Evolutionary conservation across 352 stramenopile genomes (phyloP).

Genomic region (Thalassiosira mediterranea): DNA sequence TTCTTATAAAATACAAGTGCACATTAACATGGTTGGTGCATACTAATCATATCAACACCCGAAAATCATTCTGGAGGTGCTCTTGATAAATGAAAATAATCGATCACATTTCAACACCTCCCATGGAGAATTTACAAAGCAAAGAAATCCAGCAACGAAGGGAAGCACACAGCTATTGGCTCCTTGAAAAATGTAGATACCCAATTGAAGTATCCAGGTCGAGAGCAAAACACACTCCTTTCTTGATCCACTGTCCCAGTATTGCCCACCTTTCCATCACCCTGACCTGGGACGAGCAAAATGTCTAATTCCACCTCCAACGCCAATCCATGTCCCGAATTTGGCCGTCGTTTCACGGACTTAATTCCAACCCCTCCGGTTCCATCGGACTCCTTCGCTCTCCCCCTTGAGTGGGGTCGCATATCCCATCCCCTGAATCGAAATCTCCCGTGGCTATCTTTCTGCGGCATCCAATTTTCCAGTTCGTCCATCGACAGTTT

Average conservation of each 20-base stretch:
- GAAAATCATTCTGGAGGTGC: too few relatives aligned
- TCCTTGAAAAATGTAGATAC: slow-evolving; percentile 67
- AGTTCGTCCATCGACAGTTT: slow-evolving; percentile 37
- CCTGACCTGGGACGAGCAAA: slow-evolving; percentile 20
- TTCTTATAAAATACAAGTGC: too few relatives aligned
- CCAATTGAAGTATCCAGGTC: slow-evolving; percentile 20
- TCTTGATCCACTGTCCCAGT: not conserved
- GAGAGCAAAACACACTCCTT: slow-evolving; percentile 29
- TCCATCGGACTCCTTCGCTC: not conserved
- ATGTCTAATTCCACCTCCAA: slow-evolving; percentile 35
- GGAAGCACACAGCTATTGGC: slow-evolving; percentile 62
- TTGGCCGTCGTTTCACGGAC: slow-evolving; percentile 18
- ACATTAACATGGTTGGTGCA: too few relatives aligned
- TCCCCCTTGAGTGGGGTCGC: slow-evolving; percentile 7
- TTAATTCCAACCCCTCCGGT: slow-evolving; percentile 31
- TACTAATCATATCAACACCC: too few relatives aligned
- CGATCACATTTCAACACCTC: too few relatives aligned
- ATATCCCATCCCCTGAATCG: too few relatives aligned
- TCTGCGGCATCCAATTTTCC: slow-evolving; percentile 6
- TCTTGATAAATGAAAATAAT: too few relatives aligned
- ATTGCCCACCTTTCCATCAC: not conserved
- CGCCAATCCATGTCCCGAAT: slow-evolving; percentile 17
- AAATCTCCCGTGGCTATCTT: slow-evolving; percentile 1
- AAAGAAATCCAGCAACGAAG: slow-evolving; percentile 69
- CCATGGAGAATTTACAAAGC: too few relatives aligned